Percentiles rank a stretch among this genome's conserved stretches.
phyloP scores from a whole-genome alignment of 1,139 yeast genomes.

The Kodamaea fungicola region DNA sequence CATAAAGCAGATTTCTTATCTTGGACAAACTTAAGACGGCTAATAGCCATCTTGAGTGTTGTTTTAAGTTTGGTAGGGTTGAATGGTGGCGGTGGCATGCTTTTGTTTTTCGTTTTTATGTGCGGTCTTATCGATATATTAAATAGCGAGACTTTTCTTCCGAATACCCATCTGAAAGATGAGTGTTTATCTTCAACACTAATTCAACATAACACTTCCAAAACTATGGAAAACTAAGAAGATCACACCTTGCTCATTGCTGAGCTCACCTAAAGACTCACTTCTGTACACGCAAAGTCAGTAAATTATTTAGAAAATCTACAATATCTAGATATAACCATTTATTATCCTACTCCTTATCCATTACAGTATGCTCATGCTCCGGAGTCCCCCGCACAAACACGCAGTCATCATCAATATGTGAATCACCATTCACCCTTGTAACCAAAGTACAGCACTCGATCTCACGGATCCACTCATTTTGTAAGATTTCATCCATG shows the following conservation, averaged over 20 bases:
- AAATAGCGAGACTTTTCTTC: no score
- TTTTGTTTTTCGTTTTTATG: background rate
- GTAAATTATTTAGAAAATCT: no score
- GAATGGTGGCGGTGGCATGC: slow-evolving; percentile 25
- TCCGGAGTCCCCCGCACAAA: slow-evolving; percentile 37
- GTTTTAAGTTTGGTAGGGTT: slow-evolving; percentile 57
- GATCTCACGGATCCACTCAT: slow-evolving; percentile 71
- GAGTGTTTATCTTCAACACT: no score
- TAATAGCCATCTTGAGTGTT: slow-evolving; percentile 74
- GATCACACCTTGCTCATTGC: background rate
- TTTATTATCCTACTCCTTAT: slow-evolving; percentile 4
- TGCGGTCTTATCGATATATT: background rate
- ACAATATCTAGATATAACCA: slow-evolving; percentile 1
- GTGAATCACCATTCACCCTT: background rate
- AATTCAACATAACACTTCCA: no score
- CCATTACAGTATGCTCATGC: slow-evolving; percentile 41
- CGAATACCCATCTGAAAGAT: no score
- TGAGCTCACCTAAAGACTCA: no score
- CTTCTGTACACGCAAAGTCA: no score
- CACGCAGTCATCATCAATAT: slow-evolving; percentile 37
- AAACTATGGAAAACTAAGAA: slow-evolving; percentile 1
- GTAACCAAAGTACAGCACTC: slow-evolving; percentile 38
- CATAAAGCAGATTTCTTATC: slow-evolving; percentile 79
- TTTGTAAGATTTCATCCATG: slow-evolving; percentile 61
- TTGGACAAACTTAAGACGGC: slow-evolving; percentile 74